A percentile compares a stretch with the other conserved stretches of the same genome.
Conservation (phyloP, 192 early-diverging fungal genomes). For the Chytriomyces hyalinus region DNA sequence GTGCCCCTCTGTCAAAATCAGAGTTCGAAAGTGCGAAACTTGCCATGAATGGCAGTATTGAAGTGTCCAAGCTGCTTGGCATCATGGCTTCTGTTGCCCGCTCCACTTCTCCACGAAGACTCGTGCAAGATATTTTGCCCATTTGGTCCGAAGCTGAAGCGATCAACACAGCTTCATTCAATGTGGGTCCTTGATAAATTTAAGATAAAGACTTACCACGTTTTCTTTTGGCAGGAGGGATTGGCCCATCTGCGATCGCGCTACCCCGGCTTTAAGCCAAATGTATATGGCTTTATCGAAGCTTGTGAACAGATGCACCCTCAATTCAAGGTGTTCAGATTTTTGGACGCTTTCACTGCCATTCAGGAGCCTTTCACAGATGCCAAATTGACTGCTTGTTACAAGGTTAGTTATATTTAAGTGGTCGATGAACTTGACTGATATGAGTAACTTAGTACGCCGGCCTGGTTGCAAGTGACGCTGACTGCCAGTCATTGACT, state of each 20-base stretch:
- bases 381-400: slow-evolving; percentile 15
- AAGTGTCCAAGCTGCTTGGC: too few species aligned
- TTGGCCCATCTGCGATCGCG: background rate
- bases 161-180: background rate
- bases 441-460: background rate
- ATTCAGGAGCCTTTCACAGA: slow-evolving; percentile 7
- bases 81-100: background rate
- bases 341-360: slow-evolving; percentile 24
- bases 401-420: slow-evolving; percentile 9
- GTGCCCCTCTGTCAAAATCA: background rate
- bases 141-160: slow-evolving; percentile 15
- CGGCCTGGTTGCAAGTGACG: slow-evolving; percentile 2
- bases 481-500: slow-evolving; percentile 9
- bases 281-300: slow-evolving; percentile 24
- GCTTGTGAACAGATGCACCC: slow-evolving; percentile 25
- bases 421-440: too few species aligned
- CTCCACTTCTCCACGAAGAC: slow-evolving; percentile 6
- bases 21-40: slow-evolving; percentile 9
- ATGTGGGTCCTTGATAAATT: background rate
- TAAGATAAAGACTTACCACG: too few species aligned
- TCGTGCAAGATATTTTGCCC: slow-evolving; percentile 11
- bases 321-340: slow-evolving; percentile 19
- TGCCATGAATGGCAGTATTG: background rate
- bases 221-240: slow-evolving; percentile 6
- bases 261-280: slow-evolving; percentile 8